phyloP scores from a whole-genome alignment of 495 filamentous ascomycete species.

The Penicillium canescens region DNA sequence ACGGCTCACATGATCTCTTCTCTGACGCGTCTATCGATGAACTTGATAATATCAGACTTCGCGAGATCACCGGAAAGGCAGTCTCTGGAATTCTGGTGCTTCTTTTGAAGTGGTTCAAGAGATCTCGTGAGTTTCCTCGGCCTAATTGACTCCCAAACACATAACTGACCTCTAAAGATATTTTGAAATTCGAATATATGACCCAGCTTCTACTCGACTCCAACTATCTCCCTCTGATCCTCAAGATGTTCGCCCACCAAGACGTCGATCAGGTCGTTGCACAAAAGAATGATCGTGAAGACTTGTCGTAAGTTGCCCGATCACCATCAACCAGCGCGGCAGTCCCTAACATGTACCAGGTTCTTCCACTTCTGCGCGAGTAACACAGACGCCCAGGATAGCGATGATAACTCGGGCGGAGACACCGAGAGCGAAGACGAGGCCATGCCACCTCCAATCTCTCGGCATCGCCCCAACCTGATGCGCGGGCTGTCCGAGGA shows the following conservation, averaged over 20 bases:
- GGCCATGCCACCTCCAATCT: constrained; percentile 81
- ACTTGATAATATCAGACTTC: constrained; percentile 71
- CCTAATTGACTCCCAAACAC: neutral
- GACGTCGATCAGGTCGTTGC: constrained; percentile 89
- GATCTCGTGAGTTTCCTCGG: constrained; percentile 70
- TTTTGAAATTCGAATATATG: constrained; percentile 94
- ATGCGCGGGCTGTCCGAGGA: constrained; percentile 32
- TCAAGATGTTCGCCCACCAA: constrained; percentile 91
- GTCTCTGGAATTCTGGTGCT: constrained; percentile 83
- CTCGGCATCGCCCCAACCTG: constrained; percentile 48
- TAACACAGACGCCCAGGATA: constrained; percentile 45
- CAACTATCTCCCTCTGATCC: constrained; percentile 86
- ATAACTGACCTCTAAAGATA: constrained; percentile 56
- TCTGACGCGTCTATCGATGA: constrained; percentile 61
- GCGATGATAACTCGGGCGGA: constrained; percentile 23
- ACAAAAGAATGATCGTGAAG: constrained; percentile 77
- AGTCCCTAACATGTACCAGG: constrained; percentile 40
- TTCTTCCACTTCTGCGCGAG: constrained; percentile 88
- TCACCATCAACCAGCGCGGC: neutral
- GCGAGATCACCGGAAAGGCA: constrained; percentile 89
- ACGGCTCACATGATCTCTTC: constrained; percentile 34
- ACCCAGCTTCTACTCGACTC: constrained; percentile 90
- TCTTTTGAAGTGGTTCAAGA: constrained; percentile 93
- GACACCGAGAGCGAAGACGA: constrained; percentile 61
- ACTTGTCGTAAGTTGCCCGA: constrained; percentile 63